A percentile compares a stretch with the other conserved stretches of the same genome.
These are phyloP conservation scores for Francoa sonchifolia DNA, from an alignment of 441 rosid species.

Conservation along the genomic window DNA sequence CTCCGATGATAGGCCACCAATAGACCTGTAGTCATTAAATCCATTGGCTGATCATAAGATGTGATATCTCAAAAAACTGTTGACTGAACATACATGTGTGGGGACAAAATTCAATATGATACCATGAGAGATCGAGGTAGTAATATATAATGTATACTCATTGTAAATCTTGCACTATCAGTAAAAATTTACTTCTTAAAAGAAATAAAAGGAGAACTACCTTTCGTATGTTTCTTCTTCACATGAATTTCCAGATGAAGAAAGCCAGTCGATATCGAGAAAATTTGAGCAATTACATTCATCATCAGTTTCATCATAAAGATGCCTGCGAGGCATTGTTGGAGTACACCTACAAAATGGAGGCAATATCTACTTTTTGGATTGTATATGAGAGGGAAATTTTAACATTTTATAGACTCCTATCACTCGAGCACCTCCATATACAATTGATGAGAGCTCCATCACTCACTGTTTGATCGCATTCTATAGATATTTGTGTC, in stretches of 20 bases:
- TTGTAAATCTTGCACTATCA: neutral
- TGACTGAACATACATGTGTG: too few relatives aligned
- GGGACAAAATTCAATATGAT: too few relatives aligned
- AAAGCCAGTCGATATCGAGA: slow-evolving; percentile 73
- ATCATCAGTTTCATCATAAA: slow-evolving; percentile 41
- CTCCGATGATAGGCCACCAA: slow-evolving; percentile 41
- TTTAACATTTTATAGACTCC: too few relatives aligned
- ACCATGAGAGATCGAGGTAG: too few relatives aligned
- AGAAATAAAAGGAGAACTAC: slow-evolving; percentile 20
- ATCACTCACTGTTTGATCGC: too few relatives aligned
- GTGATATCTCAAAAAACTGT: neutral
- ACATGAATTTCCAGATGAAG: slow-evolving; percentile 89
- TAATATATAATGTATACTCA: neutral
- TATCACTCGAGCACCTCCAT: too few relatives aligned
- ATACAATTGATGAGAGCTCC: neutral
- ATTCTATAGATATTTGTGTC: too few relatives aligned
- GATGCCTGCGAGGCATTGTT: slow-evolving; percentile 20
- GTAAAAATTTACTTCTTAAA: neutral
- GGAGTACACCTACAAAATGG: slow-evolving; percentile 32
- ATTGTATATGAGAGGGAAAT: too few relatives aligned
- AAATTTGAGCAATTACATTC: slow-evolving; percentile 63
- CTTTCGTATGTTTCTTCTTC: slow-evolving; percentile 74
- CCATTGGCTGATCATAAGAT: neutral
- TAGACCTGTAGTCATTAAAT: slow-evolving; percentile 34
- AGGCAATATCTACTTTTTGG: slow-evolving; percentile 7